Base-by-base conservation (phyloP, 192 early-diverging fungal genomes). In the Mortierella antarctica region DNA sequence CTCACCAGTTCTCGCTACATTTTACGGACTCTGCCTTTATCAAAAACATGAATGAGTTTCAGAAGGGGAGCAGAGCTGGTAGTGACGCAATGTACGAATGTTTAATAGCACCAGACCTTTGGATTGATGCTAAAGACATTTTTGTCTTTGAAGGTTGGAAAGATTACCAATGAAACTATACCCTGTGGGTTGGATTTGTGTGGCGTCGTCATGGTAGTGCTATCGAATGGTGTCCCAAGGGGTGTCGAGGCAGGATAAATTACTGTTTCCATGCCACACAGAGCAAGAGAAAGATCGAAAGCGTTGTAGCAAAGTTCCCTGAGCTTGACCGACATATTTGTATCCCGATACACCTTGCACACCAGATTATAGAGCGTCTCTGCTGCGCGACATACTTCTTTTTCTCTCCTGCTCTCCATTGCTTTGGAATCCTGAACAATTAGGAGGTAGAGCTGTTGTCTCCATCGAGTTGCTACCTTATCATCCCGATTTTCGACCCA, bases 161-260 rank as follows among this genome's bases (percentile, higher is more conserved):
- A 71, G n/a, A 71, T 71, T 45, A 57, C 60, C 41, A 71, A 23
- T 51, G 70, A 60, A 18, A 62, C 70, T 49, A n/a, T 48, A 13
- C 70, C 70, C 48, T 51, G 11, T 49, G 70, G 61, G 54, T 63
- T 71, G 14, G 70, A 71, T 41, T 71, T 71, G 53, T 63, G 61
- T 4, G 70, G 60, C 17, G 61, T 63, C 2, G 18, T 42, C 70
- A 71, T 71, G 42, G 7, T 62, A 31, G 20, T 51, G 17, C 63
- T 52, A 57, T 63, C 61, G 13, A 71, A 71, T 63, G 50, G 51
- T 7, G 60, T 57, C 42, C 70, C 70, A 57, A 62, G 70, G 46
- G 70, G 70, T n/a, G 54, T 62, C 10, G 20, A 39, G 41, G 18
- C 53, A 40, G 61, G 70, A 48, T 62, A 49, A 49, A 71, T 63